Evolutionary conservation across 176 grass and related monocot species (phyloP).

Genomic region (Triticum dicoccoides): DNA sequence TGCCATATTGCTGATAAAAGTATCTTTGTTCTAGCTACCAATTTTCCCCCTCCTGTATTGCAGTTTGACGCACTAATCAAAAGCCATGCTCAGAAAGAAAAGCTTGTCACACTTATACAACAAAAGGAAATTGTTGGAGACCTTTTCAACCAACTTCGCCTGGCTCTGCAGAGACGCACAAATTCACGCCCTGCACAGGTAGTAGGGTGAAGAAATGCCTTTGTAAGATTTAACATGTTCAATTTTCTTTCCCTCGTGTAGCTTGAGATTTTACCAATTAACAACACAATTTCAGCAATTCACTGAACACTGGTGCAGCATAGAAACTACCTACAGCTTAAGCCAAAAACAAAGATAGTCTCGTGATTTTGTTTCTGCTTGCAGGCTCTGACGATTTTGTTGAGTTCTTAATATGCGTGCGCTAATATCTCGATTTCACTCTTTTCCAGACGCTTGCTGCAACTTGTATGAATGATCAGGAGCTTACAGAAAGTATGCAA

Average conservation of each 20-base stretch:
- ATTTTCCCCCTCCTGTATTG: slow-evolving; percentile 15
- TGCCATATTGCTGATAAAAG: not conserved
- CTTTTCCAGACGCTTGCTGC: slow-evolving; percentile 72
- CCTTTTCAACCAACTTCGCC: slow-evolving; percentile 91
- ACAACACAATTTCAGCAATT: not conserved
- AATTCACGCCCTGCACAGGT: slow-evolving; percentile 92
- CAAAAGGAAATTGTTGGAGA: slow-evolving; percentile 94
- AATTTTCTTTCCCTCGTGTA: not conserved
- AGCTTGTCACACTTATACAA: slow-evolving; percentile 78
- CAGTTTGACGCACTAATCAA: slow-evolving; percentile 81
- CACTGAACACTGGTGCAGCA: not conserved
- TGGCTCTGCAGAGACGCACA: slow-evolving; percentile 72
- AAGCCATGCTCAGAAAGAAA: slow-evolving; percentile 66
- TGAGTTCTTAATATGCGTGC: not conserved
- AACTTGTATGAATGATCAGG: slow-evolving; percentile 85
- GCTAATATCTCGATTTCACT: slow-evolving; percentile 11
- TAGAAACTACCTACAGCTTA: not conserved
- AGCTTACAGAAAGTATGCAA: slow-evolving; percentile 90
- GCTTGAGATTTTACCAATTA: not conserved
- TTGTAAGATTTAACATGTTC: slow-evolving; percentile 15
- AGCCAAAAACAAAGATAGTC: slow-evolving; percentile 16
- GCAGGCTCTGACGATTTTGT: not conserved
- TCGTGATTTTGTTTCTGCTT: not conserved
- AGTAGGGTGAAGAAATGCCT: slow-evolving; percentile 24
- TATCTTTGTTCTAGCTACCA: not conserved